phyloP scores from a whole-genome alignment of 169 alveolate genomes.

The Eimeria tenella region DNA sequence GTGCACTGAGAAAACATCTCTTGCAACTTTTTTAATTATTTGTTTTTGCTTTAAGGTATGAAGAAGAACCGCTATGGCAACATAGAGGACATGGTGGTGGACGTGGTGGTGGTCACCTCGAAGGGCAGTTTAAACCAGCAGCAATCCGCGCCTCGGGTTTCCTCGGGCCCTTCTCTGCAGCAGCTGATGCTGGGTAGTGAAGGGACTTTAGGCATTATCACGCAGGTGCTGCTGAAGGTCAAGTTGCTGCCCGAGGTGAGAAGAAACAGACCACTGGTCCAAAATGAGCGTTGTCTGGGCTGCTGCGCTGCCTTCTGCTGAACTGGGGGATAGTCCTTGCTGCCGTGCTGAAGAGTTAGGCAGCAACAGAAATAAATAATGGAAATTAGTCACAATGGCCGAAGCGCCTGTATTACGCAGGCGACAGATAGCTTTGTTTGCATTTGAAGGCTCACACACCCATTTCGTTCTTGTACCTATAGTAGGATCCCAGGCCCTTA shows the following conservation, averaged over 20 bases:
- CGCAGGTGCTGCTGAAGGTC: constrained; percentile 86
- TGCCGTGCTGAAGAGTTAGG: too few relatives aligned
- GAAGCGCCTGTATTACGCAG: too few relatives aligned
- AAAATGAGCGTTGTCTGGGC: constrained; percentile 86
- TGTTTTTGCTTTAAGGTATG: constrained; percentile 84
- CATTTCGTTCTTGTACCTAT: neutral
- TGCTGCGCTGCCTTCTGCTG: neutral
- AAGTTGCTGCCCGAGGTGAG: constrained; percentile 84
- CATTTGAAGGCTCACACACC: neutral
- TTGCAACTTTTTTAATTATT: neutral
- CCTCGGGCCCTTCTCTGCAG: constrained; percentile 85
- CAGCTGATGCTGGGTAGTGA: constrained; percentile 87
- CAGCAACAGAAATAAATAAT: too few relatives aligned
- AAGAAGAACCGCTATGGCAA: constrained; percentile 90
- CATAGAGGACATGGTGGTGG: constrained; percentile 88
- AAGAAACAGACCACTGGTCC: constrained; percentile 68
- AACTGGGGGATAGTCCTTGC: too few relatives aligned
- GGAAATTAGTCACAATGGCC: too few relatives aligned
- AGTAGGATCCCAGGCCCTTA: constrained; percentile 2
- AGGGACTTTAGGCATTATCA: constrained; percentile 89
- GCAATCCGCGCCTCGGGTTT: neutral
- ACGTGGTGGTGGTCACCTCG: constrained; percentile 86
- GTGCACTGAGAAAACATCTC: too few relatives aligned
- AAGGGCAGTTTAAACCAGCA: constrained; percentile 79
- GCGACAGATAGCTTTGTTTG: too few relatives aligned